Percentiles rank a stretch among this genome's conserved stretches.
phyloP scores from a whole-genome alignment of 345 rosid genomes.

The Alliaria petiolata region DNA sequence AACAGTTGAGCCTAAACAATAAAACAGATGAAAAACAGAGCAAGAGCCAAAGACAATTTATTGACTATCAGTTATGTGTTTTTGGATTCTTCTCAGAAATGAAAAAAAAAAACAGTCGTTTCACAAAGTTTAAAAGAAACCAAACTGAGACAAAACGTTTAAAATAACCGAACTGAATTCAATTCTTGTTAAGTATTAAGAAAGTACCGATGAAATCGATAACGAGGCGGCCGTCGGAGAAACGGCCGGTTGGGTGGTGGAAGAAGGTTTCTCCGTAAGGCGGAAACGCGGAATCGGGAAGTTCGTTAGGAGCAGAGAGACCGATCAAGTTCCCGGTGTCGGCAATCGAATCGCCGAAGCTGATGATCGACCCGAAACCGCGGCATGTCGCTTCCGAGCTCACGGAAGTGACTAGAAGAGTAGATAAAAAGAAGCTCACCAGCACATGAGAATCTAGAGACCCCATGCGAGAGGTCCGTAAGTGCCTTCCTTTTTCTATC shows the following conservation, averaged over 20 bases:
- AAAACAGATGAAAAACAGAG: not conserved
- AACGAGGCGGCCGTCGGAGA: conserved; percentile 45
- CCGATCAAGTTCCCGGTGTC: conserved; percentile 47
- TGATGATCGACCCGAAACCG: conserved; percentile 34
- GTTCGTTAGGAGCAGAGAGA: conserved; percentile 3
- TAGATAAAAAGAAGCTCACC: not conserved
- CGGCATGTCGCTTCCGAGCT: not conserved
- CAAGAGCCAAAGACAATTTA: not conserved
- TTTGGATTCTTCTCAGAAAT: conserved; percentile 5
- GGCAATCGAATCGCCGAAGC: conserved; percentile 57
- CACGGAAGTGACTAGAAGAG: not conserved
- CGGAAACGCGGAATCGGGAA: conserved; percentile 16
- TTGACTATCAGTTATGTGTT: not conserved
- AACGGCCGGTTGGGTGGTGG: conserved; percentile 42
- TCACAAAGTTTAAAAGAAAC: too few species aligned
- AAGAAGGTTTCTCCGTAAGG: conserved; percentile 53
- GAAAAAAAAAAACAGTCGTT: not conserved
- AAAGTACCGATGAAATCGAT: conserved; percentile 50
- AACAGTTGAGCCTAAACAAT: not conserved
- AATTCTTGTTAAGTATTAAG: too few species aligned
- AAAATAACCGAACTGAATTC: too few species aligned
- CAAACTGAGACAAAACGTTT: too few species aligned
- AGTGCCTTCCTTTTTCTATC: not conserved
- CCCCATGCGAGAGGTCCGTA: not conserved
- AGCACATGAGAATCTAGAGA: not conserved